Evolutionary conservation across 2,329 filamentous ascomycete genomes (phyloP).

Genomic region (Colletotrichum gigasporum): DNA sequence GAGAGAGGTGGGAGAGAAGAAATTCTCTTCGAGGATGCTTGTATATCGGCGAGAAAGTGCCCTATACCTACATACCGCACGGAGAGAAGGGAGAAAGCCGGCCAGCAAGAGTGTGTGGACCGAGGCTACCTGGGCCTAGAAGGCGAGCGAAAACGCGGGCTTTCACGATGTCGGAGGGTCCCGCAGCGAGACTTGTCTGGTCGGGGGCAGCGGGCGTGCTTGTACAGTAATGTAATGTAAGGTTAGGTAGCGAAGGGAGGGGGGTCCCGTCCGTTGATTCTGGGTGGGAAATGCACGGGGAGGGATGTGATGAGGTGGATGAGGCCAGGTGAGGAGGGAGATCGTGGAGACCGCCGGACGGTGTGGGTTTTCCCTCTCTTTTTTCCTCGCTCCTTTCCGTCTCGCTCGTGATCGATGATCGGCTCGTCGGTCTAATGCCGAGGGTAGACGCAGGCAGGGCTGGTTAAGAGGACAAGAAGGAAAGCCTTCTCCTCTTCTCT

Average conservation of each 20-base stretch:
- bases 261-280: background rate
- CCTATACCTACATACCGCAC: slow-evolving; percentile 26
- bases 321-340: slow-evolving; percentile 6
- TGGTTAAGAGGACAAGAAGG: slow-evolving; percentile 10
- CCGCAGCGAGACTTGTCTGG: slow-evolving; percentile 17
- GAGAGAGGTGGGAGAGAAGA: background rate
- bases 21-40: slow-evolving; percentile 15
- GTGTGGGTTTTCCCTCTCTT: background rate
- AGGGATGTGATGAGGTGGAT: slow-evolving; percentile 16
- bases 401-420: background rate
- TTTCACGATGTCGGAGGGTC: slow-evolving; percentile 28
- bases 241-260: slow-evolving; percentile 6
- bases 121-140: slow-evolving; percentile 26
- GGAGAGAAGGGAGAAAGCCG: slow-evolving; percentile 8
- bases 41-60: slow-evolving; percentile 10
- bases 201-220: slow-evolving; percentile 10
- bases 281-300: slow-evolving; percentile 10
- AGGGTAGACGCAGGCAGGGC: slow-evolving; percentile 1
- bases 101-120: slow-evolving; percentile 19
- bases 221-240: slow-evolving; percentile 13
- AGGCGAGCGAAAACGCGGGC: slow-evolving; percentile 22
- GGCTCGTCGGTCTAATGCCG: slow-evolving; percentile 22
- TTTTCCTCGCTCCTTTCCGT: background rate
- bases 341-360: slow-evolving; percentile 9
- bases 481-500: slow-evolving; percentile 11